phyloP scores from a whole-genome alignment of 176 grass and related monocot genomes.

The Rhynchospora breviuscula region DNA sequence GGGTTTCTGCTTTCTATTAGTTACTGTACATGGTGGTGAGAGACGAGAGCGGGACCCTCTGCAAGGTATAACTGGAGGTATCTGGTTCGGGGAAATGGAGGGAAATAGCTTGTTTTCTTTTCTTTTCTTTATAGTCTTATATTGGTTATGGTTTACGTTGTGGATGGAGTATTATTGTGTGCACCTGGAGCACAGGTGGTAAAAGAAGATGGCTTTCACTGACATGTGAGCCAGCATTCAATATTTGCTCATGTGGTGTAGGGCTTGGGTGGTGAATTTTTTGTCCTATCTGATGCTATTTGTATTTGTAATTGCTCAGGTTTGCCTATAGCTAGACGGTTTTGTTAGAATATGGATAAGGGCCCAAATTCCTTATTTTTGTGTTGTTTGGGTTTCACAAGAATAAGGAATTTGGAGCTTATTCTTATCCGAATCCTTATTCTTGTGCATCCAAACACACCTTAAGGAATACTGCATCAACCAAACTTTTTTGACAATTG shows the following conservation, averaged over 20 bases:
- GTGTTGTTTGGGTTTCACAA: no score
- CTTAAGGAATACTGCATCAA: not conserved
- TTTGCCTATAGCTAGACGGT: not conserved
- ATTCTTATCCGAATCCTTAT: no score
- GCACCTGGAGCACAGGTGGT: not conserved
- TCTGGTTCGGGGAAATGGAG: conserved; percentile 5
- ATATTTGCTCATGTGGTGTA: not conserved
- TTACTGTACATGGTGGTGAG: not conserved
- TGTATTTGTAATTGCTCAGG: not conserved
- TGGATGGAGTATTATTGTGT: not conserved
- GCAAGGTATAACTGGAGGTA: not conserved
- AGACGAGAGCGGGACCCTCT: not conserved
- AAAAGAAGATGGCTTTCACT: not conserved
- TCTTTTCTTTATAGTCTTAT: not conserved
- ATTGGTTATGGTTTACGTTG: not conserved
- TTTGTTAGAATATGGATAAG: no score
- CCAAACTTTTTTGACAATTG: not conserved
- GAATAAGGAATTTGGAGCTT: no score
- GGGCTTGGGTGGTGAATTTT: no score
- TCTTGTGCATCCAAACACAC: no score
- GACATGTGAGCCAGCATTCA: not conserved
- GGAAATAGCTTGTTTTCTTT: not conserved
- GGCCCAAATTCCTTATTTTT: no score
- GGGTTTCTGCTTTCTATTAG: not conserved
- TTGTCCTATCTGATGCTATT: not conserved